A percentile compares a stretch with the other conserved stretches of the same genome.
phyloP scores from a whole-genome alignment of 768 basidiomycete species.

The Suillus placidus region DNA sequence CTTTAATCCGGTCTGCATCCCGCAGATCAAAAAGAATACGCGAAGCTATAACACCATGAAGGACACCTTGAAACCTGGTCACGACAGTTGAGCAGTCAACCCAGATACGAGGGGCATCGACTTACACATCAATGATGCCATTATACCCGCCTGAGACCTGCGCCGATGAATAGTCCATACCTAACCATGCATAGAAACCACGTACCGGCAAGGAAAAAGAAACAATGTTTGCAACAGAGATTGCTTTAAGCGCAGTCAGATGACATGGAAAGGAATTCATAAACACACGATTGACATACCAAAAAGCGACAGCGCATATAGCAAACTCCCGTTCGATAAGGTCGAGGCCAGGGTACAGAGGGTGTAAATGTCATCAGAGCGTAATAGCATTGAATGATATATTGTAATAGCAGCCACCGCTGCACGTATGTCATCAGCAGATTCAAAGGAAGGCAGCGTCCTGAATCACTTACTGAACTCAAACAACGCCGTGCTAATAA shows the following conservation, averaged over 20 bases:
- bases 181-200: not conserved
- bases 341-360: not conserved
- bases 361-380: not conserved
- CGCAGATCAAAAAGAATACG: slow-evolving; percentile 16
- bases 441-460: not conserved
- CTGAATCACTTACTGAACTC: slow-evolving; percentile 13
- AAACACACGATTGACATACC: slow-evolving; percentile 2
- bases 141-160: slow-evolving; percentile 9
- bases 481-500: slow-evolving; percentile 11
- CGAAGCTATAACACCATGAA: slow-evolving; percentile 17
- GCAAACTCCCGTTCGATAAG: slow-evolving; percentile 11
- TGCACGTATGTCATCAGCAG: slow-evolving; percentile 1
- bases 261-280: not conserved
- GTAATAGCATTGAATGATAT: not conserved
- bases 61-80: slow-evolving; percentile 14
- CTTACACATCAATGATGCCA: slow-evolving; percentile 13
- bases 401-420: slow-evolving; percentile 7
- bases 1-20: not conserved
- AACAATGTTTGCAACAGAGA: slow-evolving; percentile 10
- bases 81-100: not conserved
- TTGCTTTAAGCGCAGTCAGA: slow-evolving; percentile 1
- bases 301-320: slow-evolving; percentile 15
- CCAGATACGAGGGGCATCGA: not conserved
- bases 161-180: not conserved
- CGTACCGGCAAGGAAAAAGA: slow-evolving; percentile 14